Conservation (phyloP, 495 filamentous ascomycete genomes). For the Neurospora sp. region DNA sequence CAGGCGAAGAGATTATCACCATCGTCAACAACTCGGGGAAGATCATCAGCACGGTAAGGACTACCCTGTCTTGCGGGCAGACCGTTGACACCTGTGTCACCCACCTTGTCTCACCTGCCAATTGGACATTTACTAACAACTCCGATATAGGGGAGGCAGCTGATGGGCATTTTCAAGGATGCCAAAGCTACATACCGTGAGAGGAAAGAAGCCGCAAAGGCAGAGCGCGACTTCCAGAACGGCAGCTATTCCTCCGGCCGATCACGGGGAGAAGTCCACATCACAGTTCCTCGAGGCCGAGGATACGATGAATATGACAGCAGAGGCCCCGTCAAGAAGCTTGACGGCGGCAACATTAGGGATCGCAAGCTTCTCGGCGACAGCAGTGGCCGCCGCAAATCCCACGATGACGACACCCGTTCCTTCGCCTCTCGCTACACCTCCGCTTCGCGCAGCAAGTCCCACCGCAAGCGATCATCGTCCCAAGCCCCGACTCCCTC, state of each 20-base stretch:
- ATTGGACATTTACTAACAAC: conserved; percentile 8
- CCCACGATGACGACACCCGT: conserved; percentile 26
- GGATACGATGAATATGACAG: conserved; percentile 16
- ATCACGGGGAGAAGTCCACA: conserved; percentile 2
- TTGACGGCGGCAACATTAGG: not conserved
- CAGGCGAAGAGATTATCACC: conserved; percentile 61
- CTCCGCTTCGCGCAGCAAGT: conserved; percentile 24
- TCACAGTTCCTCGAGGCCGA: conserved; percentile 10
- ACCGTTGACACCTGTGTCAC: not conserved
- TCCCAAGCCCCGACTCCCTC: conserved; percentile 11
- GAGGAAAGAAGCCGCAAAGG: conserved; percentile 65
- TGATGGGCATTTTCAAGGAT: conserved; percentile 79
- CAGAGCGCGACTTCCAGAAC: conserved; percentile 40
- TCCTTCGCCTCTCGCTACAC: conserved; percentile 29
- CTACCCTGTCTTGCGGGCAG: not conserved
- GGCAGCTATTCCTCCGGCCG: not conserved
- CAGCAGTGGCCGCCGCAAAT: conserved; percentile 16
- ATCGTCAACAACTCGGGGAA: conserved; percentile 90
- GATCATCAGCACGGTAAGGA: conserved; percentile 77
- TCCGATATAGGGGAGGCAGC: conserved; percentile 62
- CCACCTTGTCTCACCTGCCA: not conserved
- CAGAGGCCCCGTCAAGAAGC: not conserved
- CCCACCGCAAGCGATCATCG: conserved; percentile 14
- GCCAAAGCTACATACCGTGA: conserved; percentile 78
- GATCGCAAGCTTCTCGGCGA: conserved; percentile 13